These are phyloP conservation scores for Phyllosticta ampelicida DNA, from an alignment of 2,329 filamentous ascomycete species.

Conservation along the genomic window DNA sequence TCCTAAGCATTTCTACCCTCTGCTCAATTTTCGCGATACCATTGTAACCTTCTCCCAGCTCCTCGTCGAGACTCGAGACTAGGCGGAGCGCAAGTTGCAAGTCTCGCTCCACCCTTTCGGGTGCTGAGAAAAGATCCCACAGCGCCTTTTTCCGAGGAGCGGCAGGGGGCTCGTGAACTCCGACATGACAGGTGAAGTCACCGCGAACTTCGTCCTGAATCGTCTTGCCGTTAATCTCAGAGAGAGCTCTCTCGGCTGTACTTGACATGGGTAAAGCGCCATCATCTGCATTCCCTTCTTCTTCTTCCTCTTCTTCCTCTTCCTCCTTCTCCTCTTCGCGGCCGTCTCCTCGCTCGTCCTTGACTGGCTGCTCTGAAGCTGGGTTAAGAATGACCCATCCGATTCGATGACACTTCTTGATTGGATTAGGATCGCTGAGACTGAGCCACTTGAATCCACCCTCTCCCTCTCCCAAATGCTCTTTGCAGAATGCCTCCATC, in stretches of 20 bases:
- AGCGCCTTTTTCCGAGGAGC: slow-evolving; percentile 87
- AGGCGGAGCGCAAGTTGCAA: slow-evolving; percentile 72
- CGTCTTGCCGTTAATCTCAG: slow-evolving; percentile 94
- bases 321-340: slow-evolving; percentile 65
- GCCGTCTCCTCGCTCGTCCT: slow-evolving; percentile 61
- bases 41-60: slow-evolving; percentile 67
- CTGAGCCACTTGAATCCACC: slow-evolving; percentile 95
- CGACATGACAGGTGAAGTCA: slow-evolving; percentile 95
- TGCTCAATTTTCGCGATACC: slow-evolving; percentile 74
- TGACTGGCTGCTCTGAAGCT: slow-evolving; percentile 53
- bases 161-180: slow-evolving; percentile 80
- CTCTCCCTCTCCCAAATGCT: slow-evolving; percentile 81
- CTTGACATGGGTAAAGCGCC: slow-evolving; percentile 24
- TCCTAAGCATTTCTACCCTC: slow-evolving; percentile 69
- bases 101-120: slow-evolving; percentile 87
- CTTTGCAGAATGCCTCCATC: slow-evolving; percentile 86
- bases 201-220: slow-evolving; percentile 89
- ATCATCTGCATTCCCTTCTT: slow-evolving; percentile 31
- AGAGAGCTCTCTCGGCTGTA: slow-evolving; percentile 76
- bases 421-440: slow-evolving; percentile 89
- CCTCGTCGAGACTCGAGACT: slow-evolving; percentile 72
- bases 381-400: slow-evolving; percentile 97
- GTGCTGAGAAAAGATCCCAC: slow-evolving; percentile 92
- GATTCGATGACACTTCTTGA: slow-evolving; percentile 94
- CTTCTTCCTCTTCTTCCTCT: slow-evolving; percentile 49